These are phyloP conservation scores for Funneliformis mosseae DNA, from an alignment of 192 early-diverging fungal genomes.

Conservation along the genomic window DNA sequence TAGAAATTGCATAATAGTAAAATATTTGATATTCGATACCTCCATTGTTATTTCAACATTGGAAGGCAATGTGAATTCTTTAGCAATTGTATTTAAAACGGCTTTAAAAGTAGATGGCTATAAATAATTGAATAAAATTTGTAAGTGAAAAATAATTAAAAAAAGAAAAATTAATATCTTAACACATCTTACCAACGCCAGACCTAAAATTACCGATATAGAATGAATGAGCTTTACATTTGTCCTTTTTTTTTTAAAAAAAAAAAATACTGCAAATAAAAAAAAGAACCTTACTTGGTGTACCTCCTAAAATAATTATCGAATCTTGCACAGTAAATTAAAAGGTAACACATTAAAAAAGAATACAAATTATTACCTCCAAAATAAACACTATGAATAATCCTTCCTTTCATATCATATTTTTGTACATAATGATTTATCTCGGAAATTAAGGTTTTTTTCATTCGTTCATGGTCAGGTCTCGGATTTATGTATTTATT, in stretches of 20 bases:
- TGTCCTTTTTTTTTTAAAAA: no score
- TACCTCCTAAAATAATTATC: slow-evolving; percentile 42
- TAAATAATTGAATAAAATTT: background rate
- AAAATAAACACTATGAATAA: slow-evolving; percentile 54
- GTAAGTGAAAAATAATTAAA: background rate
- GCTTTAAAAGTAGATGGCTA: slow-evolving; percentile 48
- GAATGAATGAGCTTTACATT: background rate
- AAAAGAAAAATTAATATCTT: background rate
- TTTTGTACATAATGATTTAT: slow-evolving; percentile 41
- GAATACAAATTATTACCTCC: slow-evolving; percentile 39
- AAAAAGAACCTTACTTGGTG: slow-evolving; percentile 45
- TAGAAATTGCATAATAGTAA: no score
- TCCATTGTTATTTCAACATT: slow-evolving; percentile 57
- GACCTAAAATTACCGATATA: background rate
- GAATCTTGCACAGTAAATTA: background rate
- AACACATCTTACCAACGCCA: slow-evolving; percentile 3
- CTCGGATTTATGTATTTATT: slow-evolving; percentile 58
- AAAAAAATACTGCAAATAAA: slow-evolving; percentile 25
- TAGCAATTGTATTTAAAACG: slow-evolving; percentile 42
- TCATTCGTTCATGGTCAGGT: slow-evolving; percentile 50
- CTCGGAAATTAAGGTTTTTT: slow-evolving; percentile 42
- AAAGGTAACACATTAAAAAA: background rate
- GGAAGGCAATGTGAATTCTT: slow-evolving; percentile 32
- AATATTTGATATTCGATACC: slow-evolving; percentile 31
- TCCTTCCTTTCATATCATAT: slow-evolving; percentile 36